Percentiles rank a stretch among this genome's conserved stretches.
Evolutionary conservation across 2,329 filamentous ascomycete genomes (phyloP).

Genomic region (Pleomassaria siparia): DNA sequence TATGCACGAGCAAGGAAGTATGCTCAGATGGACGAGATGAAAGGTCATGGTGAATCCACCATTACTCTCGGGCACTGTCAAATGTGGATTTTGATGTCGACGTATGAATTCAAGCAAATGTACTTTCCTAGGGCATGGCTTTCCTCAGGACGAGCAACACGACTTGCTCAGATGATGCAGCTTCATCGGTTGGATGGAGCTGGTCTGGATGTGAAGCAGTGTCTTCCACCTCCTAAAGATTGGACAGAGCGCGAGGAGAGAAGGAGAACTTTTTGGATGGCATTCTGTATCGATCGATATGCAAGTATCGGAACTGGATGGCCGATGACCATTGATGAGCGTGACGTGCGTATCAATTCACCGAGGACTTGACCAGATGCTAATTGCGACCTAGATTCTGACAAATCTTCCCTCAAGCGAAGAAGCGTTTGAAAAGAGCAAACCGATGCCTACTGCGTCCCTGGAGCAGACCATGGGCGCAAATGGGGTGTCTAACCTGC

Average conservation of each 20-base stretch:
- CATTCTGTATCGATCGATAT: conserved; percentile 87
- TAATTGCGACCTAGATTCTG: conserved; percentile 58
- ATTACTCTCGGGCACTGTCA: conserved; percentile 86
- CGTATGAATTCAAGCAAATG: conserved; percentile 97
- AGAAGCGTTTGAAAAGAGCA: conserved; percentile 80
- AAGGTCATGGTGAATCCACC: conserved; percentile 85
- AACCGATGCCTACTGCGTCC: conserved; percentile 69
- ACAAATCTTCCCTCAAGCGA: conserved; percentile 84
- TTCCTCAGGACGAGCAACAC: conserved; percentile 79
- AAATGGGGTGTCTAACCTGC: conserved; percentile 71
- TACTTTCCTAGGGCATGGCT: conserved; percentile 96
- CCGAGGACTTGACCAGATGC: conserved; percentile 9
- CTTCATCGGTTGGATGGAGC: conserved; percentile 81
- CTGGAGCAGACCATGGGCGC: conserved; percentile 71
- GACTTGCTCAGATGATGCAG: conserved; percentile 88
- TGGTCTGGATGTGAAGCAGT: conserved; percentile 90
- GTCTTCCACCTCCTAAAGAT: conserved; percentile 79
- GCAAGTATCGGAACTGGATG: conserved; percentile 95
- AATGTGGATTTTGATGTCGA: conserved; percentile 74
- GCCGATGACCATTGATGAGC: conserved; percentile 93
- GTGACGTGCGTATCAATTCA: conserved; percentile 59
- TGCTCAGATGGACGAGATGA: conserved; percentile 84
- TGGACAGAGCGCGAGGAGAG: conserved; percentile 94
- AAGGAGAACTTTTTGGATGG: conserved; percentile 91
- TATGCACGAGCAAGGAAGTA: conserved; percentile 91